These are phyloP conservation scores for Schrenkiella parvula DNA, from an alignment of 345 rosid genomes.

Conservation along the genomic window DNA sequence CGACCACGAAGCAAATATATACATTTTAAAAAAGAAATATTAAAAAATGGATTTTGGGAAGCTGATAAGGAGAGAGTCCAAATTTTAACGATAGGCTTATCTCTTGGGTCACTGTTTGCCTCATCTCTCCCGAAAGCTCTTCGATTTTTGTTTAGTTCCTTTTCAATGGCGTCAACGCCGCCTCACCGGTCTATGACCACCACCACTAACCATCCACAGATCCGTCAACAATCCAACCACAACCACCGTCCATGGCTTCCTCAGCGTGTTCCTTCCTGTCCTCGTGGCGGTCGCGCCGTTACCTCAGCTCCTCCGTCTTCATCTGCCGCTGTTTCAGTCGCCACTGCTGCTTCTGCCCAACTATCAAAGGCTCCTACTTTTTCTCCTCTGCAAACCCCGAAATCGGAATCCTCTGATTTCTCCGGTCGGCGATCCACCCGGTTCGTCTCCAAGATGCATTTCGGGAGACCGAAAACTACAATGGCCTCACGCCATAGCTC, in stretches of 20 bases:
- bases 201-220: conserved; percentile 54
- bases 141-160: neutral
- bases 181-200: conserved; percentile 68
- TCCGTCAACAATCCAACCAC: conserved; percentile 40
- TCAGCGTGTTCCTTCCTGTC: conserved; percentile 44
- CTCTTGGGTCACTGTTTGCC: neutral
- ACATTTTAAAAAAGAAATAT: neutral
- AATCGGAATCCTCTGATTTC: conserved; percentile 57
- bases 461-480: conserved; percentile 59
- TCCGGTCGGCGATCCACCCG: conserved; percentile 91
- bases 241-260: conserved; percentile 40
- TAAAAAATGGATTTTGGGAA: neutral
- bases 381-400: conserved; percentile 39
- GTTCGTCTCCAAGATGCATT: conserved; percentile 78
- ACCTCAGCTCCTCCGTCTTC: conserved; percentile 30
- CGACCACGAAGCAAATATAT: neutral
- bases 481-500: conserved; percentile 52
- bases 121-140: neutral
- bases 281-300: conserved; percentile 39
- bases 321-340: neutral
- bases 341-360: conserved; percentile 24
- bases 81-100: neutral
- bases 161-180: conserved; percentile 86
- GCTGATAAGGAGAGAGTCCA: neutral
- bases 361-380: conserved; percentile 32